Base-by-base conservation (phyloP, 2,329 filamentous ascomycete genomes). In the Neofusicoccum ribis region DNA sequence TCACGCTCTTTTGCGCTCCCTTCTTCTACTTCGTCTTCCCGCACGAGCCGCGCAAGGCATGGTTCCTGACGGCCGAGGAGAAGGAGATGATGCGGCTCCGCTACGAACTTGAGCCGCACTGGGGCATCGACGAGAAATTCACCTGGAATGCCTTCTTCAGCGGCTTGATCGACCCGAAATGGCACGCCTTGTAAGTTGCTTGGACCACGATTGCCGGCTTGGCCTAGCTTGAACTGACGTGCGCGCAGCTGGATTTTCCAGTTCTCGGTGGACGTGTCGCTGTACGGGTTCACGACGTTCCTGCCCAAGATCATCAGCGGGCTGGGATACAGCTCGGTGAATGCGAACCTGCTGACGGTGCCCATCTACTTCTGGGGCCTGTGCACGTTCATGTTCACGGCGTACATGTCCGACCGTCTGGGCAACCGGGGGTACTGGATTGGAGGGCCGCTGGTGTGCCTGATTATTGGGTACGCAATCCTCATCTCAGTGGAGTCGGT, bases 251-350 rank as follows among this genome's bases (percentile, higher is more conserved):
- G 61, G 61, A 34, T 64, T 31, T 64, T 56, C 61, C 61, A 64
- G 15, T 64, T 64, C 49, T 56, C 39, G 39, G 61, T 64, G 27
- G 61, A 78, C 75, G 67, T 77, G 73, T 31, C 79, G 5, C 77
- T 82, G 14, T 79, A 83, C 71, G 81, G 79, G 2, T 75, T 82
- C 46, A 77, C 79, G 1, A 72, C 82, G 6, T 82, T 81, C 71
- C 67, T 82, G 31, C 80, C 79, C 0, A 89, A 89, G 0, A 88
- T 93, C 65, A 89, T 92, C 58, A 80, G 83, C 66, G 89, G 88
- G 6, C 83, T 77, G 72, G 84, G 85, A 14, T 90, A 88, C 74
- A 82, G 77, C 65, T 80, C 82, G 15, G 86, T 88, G 59, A 76
- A 81, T 23, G 86, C 88, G 0, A 82, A 90, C 2, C 82, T 90